Base-by-base conservation (phyloP, 176 grass and related monocot species). In the Secale cereale region DNA sequence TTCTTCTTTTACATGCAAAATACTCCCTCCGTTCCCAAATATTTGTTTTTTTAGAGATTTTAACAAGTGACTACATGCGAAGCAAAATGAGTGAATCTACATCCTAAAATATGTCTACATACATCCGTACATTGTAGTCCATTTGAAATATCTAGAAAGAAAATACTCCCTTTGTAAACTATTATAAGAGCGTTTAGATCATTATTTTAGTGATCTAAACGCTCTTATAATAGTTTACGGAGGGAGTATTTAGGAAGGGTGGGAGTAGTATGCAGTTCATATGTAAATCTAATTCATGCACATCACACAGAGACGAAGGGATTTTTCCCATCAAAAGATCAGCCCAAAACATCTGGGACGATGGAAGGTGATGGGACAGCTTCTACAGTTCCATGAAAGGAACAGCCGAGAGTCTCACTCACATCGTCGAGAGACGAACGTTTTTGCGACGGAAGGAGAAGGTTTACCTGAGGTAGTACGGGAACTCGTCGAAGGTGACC, bases 401-500 rank as follows among this genome's bases (percentile, higher is more conserved):
- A 14, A 73, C 63, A 48, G 14, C 45, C 14, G 45, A 48, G 45
- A 48, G 45, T 48, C 13, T 48, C 14, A 22, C 4, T 29, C 16
- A 27, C 65, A 20, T 31, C 65, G 9, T 52, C 4, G 39, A 41
- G 41, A 45, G 41, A 14, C 14, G 41, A 4, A 14, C 41, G 3
- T 45, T 67, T n/a, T 31, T 32, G 29, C 28, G 48, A 33, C 17
- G 15, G 43, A 20, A 48, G 54, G 59, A 12, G 37, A 5, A 19
- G 28, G 7, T 26, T 25, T 75, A 94, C 95, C 92, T 94, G 84
- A 97, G 90, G 81, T 97, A 92, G 76, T 94, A 97, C 5, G 95
- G 95, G 75, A 97, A 97, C 79, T 94, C 90, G 52, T 97, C 92
- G 68, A 97, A 97, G 82, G 92, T 94, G 86, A 91, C 92, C 85